Percentiles rank a stretch among this genome's conserved stretches.
Evolutionary conservation across 192 early-diverging fungal species (phyloP).

Genomic region (Haplosporangium gracile): DNA sequence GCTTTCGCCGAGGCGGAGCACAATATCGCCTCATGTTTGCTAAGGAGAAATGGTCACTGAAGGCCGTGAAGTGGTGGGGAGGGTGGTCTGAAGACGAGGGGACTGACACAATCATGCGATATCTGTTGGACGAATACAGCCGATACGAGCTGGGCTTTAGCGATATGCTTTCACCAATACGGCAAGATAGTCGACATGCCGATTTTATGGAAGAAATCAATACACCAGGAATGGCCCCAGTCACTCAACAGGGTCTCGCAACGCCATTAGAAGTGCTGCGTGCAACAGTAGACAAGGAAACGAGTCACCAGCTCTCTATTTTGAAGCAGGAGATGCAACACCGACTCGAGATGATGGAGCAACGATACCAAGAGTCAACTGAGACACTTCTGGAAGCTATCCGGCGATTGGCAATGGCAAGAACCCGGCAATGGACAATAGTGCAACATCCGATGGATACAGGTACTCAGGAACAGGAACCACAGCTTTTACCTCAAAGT

Average conservation of each 20-base stretch:
- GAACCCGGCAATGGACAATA: no score
- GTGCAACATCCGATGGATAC: no score
- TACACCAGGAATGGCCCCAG: neutral
- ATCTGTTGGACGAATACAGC: slow-evolving; percentile 8
- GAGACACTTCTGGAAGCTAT: no score
- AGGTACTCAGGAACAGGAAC: no score
- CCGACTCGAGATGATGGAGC: no score
- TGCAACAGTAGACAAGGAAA: neutral
- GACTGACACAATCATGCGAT: slow-evolving; percentile 13
- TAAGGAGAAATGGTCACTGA: slow-evolving; percentile 24
- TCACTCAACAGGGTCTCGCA: neutral
- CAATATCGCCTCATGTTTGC: slow-evolving; percentile 21
- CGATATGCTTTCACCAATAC: slow-evolving; percentile 16
- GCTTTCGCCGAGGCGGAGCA: slow-evolving; percentile 23
- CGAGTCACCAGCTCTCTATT: neutral
- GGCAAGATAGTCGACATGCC: slow-evolving; percentile 12
- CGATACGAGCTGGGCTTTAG: slow-evolving; percentile 17
- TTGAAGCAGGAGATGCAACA: neutral
- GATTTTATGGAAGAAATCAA: slow-evolving; percentile 8
- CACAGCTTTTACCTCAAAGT: no score
- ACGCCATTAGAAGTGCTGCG: neutral
- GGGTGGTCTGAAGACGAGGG: slow-evolving; percentile 14
- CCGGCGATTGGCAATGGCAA: no score
- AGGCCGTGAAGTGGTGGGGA: slow-evolving; percentile 36
- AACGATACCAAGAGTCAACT: no score